A percentile compares a stretch with the other conserved stretches of the same genome.
Conservation (phyloP, 306 rosid genomes). For the Trichosanthes truncata region DNA sequence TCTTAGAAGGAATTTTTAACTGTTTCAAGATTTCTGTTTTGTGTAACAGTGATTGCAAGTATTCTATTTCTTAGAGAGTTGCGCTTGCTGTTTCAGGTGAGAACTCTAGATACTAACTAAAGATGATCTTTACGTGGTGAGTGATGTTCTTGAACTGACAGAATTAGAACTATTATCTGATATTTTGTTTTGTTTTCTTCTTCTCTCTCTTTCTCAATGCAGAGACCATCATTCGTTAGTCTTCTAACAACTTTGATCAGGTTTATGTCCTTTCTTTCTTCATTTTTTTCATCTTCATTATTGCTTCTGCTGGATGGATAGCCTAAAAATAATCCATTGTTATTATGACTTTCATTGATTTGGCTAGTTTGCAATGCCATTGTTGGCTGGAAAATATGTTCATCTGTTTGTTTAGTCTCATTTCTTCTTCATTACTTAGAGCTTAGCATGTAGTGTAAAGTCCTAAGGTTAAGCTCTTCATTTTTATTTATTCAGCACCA, state of each 20-base stretch:
- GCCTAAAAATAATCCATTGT: background rate
- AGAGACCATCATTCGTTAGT: slow-evolving; percentile 44
- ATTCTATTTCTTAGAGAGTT: slow-evolving; percentile 57
- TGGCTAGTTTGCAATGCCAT: background rate
- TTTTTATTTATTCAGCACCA: background rate
- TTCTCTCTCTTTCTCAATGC: slow-evolving; percentile 20
- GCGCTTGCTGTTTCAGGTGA: slow-evolving; percentile 44
- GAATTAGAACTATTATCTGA: slow-evolving; percentile 10
- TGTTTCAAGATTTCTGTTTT: background rate
- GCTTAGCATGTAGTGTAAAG: background rate
- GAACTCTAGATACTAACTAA: slow-evolving; percentile 5
- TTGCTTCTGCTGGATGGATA: background rate
- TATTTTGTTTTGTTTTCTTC: slow-evolving; percentile 9
- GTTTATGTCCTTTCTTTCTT: slow-evolving; percentile 29
- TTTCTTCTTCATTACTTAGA: background rate
- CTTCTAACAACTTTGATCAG: slow-evolving; percentile 58
- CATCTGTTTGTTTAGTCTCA: background rate
- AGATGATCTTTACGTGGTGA: background rate
- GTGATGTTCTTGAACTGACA: background rate
- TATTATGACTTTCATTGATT: background rate
- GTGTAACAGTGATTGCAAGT: slow-evolving; percentile 52
- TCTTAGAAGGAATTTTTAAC: slow-evolving; percentile 16
- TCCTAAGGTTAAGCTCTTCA: background rate
- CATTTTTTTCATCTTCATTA: background rate
- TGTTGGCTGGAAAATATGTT: background rate